Percentiles rank a stretch among this genome's conserved stretches.
Evolutionary conservation across 2,329 filamentous ascomycete species (phyloP).

Genomic region (Fusarium brachygibbosum): DNA sequence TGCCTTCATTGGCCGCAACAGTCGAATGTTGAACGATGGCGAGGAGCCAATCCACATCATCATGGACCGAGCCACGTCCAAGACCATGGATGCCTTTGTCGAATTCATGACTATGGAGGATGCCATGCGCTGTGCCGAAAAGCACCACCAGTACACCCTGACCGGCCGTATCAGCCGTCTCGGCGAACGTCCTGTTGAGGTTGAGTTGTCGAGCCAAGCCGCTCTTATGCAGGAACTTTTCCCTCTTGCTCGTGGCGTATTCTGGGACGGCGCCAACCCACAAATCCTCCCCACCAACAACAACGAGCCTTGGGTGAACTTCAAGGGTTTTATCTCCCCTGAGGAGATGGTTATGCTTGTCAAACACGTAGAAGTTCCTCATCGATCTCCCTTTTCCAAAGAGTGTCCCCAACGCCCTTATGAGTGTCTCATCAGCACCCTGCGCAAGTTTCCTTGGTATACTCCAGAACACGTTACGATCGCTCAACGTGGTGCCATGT

Average conservation of each 20-base stretch:
- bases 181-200: conserved; percentile 68
- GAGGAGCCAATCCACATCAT: conserved; percentile 73
- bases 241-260: conserved; percentile 67
- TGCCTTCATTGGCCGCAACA: conserved; percentile 70
- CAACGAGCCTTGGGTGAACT: conserved; percentile 63
- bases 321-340: conserved; percentile 71
- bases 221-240: conserved; percentile 74
- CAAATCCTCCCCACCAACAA: conserved; percentile 53
- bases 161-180: conserved; percentile 63
- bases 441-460: conserved; percentile 74
- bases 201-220: conserved; percentile 69
- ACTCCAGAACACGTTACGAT: conserved; percentile 69
- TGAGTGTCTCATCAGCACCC: conserved; percentile 74
- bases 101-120: conserved; percentile 68
- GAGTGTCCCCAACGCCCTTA: conserved; percentile 74
- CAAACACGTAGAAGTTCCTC: conserved; percentile 73
- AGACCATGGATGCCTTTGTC: conserved; percentile 73
- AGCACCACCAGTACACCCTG: conserved; percentile 57
- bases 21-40: conserved; percentile 66
- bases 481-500: conserved; percentile 67
- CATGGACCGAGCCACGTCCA: conserved; percentile 73
- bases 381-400: conserved; percentile 71
- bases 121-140: conserved; percentile 66
- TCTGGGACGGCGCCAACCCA: conserved; percentile 66
- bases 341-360: conserved; percentile 75